These are phyloP conservation scores for Acanthamoeba sp. DNA, from an alignment of 208 protist species.

Conservation along the genomic window DNA sequence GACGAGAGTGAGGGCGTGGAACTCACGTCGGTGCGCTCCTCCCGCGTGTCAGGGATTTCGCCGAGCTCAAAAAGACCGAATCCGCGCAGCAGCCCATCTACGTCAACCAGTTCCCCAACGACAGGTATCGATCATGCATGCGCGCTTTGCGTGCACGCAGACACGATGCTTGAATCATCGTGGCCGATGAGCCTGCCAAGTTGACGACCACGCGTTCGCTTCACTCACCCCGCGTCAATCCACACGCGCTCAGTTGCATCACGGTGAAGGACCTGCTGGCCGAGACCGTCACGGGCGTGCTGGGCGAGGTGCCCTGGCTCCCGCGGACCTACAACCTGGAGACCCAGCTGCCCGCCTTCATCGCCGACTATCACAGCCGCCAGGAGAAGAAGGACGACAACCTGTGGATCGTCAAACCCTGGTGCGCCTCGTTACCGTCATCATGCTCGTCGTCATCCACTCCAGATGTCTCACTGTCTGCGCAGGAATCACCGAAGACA, in stretches of 20 bases:
- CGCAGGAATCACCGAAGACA: constrained; percentile 50
- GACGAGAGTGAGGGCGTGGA: too few relatives aligned
- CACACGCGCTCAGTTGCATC: not conserved
- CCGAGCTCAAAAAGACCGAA: constrained; percentile 8
- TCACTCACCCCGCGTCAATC: not conserved
- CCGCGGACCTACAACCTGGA: constrained; percentile 76
- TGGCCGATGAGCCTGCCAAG: too few relatives aligned
- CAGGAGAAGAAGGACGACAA: constrained; percentile 64
- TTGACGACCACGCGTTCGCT: too few relatives aligned
- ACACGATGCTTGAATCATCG: not conserved
- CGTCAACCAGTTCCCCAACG: constrained; percentile 67
- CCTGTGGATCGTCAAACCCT: constrained; percentile 81
- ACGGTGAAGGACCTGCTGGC: constrained; percentile 68
- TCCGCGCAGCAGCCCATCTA: not conserved
- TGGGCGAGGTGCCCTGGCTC: constrained; percentile 44
- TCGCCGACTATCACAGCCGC: constrained; percentile 72
- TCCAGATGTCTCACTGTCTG: not conserved
- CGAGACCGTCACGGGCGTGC: constrained; percentile 7
- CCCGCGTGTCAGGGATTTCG: not conserved
- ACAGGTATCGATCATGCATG: not conserved
- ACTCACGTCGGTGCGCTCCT: not conserved
- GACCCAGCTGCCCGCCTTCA: constrained; percentile 68
- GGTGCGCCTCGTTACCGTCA: not conserved
- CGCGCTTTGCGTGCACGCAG: not conserved
- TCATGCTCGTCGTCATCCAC: not conserved